Evolutionary conservation across 768 basidiomycete genomes (phyloP).

Genomic region (Epithele typhae): DNA sequence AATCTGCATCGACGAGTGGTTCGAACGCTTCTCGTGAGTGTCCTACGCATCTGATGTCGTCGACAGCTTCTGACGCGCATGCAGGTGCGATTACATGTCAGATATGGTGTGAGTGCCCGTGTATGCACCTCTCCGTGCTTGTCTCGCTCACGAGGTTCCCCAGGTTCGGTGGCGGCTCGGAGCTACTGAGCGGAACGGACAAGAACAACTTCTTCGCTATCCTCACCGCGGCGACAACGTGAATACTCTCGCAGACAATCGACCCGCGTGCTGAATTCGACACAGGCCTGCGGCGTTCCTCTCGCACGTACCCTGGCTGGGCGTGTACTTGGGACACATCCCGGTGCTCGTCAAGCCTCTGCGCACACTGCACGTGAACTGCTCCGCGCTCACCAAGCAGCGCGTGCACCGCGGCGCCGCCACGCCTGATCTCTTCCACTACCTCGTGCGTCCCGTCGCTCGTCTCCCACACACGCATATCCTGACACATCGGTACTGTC

Average conservation of each 20-base stretch:
- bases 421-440: constrained; percentile 35
- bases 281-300: not conserved
- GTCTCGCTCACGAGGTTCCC: not conserved
- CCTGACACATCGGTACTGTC: too few relatives aligned
- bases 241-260: not conserved
- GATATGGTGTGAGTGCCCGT: constrained; percentile 37
- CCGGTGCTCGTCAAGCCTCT: not conserved
- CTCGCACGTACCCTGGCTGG: constrained; percentile 4
- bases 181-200: constrained; percentile 11
- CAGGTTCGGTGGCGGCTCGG: constrained; percentile 22
- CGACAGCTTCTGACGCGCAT: constrained; percentile 19
- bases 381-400: constrained; percentile 1
- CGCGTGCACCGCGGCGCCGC: constrained; percentile 17
- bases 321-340: not conserved
- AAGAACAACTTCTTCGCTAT: not conserved
- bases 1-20: constrained; percentile 5
- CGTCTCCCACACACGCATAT: not conserved
- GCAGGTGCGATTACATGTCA: constrained; percentile 45
- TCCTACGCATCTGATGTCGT: constrained; percentile 2
- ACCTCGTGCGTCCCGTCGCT: constrained; percentile 30
- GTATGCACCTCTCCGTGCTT: not conserved
- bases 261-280: not conserved
- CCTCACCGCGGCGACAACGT: not conserved
- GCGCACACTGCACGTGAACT: constrained; percentile 6
- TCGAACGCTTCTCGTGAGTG: constrained; percentile 15